These are phyloP conservation scores for Scortechinia acanthostroma DNA, from an alignment of 2,329 filamentous ascomycete genomes.

Conservation along the genomic window DNA sequence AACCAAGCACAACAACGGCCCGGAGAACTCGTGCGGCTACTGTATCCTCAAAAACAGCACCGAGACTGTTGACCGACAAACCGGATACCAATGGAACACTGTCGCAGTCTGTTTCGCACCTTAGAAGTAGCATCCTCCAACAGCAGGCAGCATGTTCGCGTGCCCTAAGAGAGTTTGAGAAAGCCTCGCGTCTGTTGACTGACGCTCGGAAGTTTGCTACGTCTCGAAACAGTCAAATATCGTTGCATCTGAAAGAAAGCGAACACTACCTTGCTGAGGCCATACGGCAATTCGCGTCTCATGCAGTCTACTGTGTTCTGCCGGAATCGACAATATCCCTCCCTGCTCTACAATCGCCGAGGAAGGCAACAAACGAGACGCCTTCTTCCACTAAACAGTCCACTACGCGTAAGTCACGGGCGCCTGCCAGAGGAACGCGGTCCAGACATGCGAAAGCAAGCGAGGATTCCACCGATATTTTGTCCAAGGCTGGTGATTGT, in stretches of 20 bases:
- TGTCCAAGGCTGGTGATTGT: constrained; percentile 1
- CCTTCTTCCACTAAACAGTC: neutral
- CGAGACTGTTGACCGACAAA: no score
- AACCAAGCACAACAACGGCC: neutral
- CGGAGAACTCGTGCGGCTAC: neutral
- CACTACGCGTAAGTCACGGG: neutral
- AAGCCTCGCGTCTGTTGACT: neutral
- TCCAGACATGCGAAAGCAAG: neutral
- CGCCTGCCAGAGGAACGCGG: neutral
- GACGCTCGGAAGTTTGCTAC: neutral
- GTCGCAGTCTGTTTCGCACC: neutral
- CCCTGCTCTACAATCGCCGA: constrained; percentile 30
- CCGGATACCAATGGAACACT: neutral
- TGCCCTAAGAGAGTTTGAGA: neutral
- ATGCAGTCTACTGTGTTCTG: constrained; percentile 48
- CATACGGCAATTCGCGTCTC: constrained; percentile 25
- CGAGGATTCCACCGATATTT: neutral
- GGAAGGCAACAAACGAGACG: neutral
- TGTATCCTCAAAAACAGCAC: neutral
- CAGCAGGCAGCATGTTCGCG: neutral
- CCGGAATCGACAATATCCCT: constrained; percentile 55
- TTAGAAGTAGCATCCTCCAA: neutral
- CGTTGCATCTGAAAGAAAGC: neutral
- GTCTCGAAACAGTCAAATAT: neutral
- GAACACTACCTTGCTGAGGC: constrained; percentile 5